These are phyloP conservation scores for Kandelia obovata DNA, from an alignment of 345 rosid genomes.

Conservation along the genomic window DNA sequence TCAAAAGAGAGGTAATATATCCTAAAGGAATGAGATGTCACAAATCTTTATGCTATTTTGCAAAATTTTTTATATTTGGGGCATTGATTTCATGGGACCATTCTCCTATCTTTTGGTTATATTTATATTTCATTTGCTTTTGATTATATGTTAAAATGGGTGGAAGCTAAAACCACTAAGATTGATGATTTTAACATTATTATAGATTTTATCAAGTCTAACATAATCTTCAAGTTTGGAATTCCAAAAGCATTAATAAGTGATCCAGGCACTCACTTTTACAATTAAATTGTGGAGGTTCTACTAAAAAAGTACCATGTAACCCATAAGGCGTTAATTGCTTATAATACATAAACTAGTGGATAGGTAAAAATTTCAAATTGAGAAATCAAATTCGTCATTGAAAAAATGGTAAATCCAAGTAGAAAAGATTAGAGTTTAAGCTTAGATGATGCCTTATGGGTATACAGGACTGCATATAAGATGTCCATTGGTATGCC, in stretches of 20 bases:
- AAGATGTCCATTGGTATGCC: neutral
- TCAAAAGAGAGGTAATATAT: conserved; percentile 4
- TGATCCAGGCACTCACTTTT: neutral
- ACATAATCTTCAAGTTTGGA: neutral
- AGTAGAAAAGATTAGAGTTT: conserved; percentile 9
- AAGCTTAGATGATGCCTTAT: conserved; percentile 4
- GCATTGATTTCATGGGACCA: neutral
- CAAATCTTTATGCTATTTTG: neutral
- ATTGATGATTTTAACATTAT: neutral
- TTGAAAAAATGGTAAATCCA: too few species aligned
- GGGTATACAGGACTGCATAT: neutral
- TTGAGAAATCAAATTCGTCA: neutral
- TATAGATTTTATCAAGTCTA: conserved; percentile 4
- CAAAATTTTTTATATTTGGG: neutral
- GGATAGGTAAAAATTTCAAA: neutral
- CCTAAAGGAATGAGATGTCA: neutral
- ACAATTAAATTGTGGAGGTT: neutral
- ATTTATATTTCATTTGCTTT: neutral
- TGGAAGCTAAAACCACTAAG: neutral
- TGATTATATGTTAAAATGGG: neutral
- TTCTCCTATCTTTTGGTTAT: neutral
- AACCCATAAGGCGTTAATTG: neutral
- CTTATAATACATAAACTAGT: neutral
- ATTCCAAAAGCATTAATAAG: neutral
- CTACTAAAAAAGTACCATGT: neutral